Conservation (phyloP, 2,329 filamentous ascomycete genomes). For the Alternaria triticina region DNA sequence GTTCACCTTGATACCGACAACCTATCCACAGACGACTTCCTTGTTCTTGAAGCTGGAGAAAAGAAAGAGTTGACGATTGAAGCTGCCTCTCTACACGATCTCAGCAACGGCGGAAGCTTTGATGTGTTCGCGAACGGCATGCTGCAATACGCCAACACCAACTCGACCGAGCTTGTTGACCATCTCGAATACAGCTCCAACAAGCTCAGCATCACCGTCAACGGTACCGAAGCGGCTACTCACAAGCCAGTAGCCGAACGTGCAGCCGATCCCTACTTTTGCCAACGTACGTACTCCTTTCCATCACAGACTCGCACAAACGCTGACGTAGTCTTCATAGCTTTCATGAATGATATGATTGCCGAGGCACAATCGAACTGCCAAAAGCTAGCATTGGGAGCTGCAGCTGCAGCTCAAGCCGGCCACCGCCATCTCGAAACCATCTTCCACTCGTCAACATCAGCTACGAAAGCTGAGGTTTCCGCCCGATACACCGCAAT, state of each 20-base stretch:
- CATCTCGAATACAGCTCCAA: slow-evolving; percentile 66
- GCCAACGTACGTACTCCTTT: background rate
- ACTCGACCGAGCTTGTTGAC: slow-evolving; percentile 62
- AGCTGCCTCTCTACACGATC: background rate
- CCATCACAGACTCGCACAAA: slow-evolving; percentile 60
- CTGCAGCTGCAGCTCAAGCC: slow-evolving; percentile 56
- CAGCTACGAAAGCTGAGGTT: background rate
- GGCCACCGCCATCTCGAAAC: slow-evolving; percentile 58
- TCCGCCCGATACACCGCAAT: background rate
- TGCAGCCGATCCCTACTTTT: background rate
- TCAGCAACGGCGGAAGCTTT: slow-evolving; percentile 2
- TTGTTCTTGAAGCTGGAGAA: background rate
- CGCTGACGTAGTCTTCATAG: slow-evolving; percentile 62
- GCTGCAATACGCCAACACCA: slow-evolving; percentile 48
- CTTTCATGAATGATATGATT: slow-evolving; percentile 54
- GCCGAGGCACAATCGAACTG: slow-evolving; percentile 62
- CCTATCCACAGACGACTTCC: background rate
- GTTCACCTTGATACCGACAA: background rate
- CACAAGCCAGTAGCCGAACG: slow-evolving; percentile 46
- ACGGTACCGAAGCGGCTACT: slow-evolving; percentile 60
- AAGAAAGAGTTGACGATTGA: background rate
- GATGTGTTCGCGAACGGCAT: slow-evolving; percentile 62
- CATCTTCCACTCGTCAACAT: slow-evolving; percentile 63
- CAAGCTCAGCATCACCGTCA: slow-evolving; percentile 62
- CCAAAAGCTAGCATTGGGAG: slow-evolving; percentile 59